Base-by-base conservation (phyloP, 768 basidiomycete species). In the Heimioporus sp. region DNA sequence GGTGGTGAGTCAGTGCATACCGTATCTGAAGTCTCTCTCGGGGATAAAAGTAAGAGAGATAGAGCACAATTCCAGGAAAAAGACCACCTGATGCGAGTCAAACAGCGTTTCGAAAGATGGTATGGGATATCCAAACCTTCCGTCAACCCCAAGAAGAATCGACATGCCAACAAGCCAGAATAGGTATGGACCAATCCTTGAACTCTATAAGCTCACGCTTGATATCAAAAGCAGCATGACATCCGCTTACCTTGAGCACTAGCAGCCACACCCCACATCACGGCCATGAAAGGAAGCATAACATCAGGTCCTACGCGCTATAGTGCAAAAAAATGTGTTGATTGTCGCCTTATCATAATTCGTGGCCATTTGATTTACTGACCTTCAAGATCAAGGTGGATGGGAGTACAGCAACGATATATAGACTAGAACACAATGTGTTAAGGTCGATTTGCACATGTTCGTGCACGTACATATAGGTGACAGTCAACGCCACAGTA, bases 241-340 rank as follows among this genome's bases (percentile, higher is more conserved):
- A 6, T 19, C 1, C 5, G 3, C 47, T 52, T 39, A 77, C 83
- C 85, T 73, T 88, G 86, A 32, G 80, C 69, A 6, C 81, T 73
- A 6, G 79, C 76, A 15, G 82, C 76, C 13, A 86, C 41, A 5
- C 87, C 87, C 87, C 87, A 88, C 2, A 80, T 60, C 0, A 78
- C 74, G 31, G 85, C 68, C 77, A 87, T 81, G 0, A 78, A 64
- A 0, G 87, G 86, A 60, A 86, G 74, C 42, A 80, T 68, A 51
- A 81, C 74, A 9, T 84, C 74, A 4, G 85, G 80, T 8, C 83
- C 79, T 39, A 76, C 57, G 47, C 53, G 52, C 64, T 76, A 60
- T 35, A 10, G 20, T n/a, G 5, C 36, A 20, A 34, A 34, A 40
- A 3, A 9, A 30, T 9, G 32, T 10, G 20, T 53, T 16, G 24